Conservation (phyloP, 2,329 filamentous ascomycete genomes). For the Sporothrix euskadiensis region DNA sequence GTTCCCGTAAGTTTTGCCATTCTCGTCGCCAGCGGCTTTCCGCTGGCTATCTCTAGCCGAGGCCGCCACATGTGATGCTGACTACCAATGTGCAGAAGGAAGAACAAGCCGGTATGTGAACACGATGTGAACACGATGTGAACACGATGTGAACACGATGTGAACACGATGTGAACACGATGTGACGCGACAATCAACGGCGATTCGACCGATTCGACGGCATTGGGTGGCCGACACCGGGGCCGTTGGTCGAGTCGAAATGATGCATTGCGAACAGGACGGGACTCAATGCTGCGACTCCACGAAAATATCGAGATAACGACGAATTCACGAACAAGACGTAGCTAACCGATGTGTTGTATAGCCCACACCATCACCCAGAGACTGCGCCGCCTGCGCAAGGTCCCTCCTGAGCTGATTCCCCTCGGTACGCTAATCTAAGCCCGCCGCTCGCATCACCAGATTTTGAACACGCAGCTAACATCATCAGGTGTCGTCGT, state of each 20-base stretch:
- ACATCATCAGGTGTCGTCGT: slow-evolving; percentile 74
- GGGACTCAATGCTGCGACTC: not conserved
- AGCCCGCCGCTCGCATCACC: not conserved
- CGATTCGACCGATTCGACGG: not conserved
- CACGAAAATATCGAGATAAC: not conserved
- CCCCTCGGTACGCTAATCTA: slow-evolving; percentile 73
- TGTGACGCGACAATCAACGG: not conserved
- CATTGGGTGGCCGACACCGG: not conserved
- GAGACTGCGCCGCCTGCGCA: slow-evolving; percentile 84
- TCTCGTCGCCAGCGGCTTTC: not conserved
- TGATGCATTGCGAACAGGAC: not conserved
- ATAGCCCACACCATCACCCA: slow-evolving; percentile 95
- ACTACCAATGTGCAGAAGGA: slow-evolving; percentile 55
- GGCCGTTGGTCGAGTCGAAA: not conserved
- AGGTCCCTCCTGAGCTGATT: slow-evolving; percentile 89
- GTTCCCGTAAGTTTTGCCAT: slow-evolving; percentile 63
- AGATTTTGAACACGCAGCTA: slow-evolving; percentile 19
- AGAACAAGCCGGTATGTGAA: slow-evolving; percentile 65
- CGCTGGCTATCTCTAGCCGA: not conserved
- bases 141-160: no score
- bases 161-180: not conserved
- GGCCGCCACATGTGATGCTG: slow-evolving; percentile 29
- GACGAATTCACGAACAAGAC: not conserved
- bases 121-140: no score
- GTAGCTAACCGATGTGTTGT: not conserved